Conservation (phyloP, 2,329 filamentous ascomycete genomes). For the Penicillium sp. region DNA sequence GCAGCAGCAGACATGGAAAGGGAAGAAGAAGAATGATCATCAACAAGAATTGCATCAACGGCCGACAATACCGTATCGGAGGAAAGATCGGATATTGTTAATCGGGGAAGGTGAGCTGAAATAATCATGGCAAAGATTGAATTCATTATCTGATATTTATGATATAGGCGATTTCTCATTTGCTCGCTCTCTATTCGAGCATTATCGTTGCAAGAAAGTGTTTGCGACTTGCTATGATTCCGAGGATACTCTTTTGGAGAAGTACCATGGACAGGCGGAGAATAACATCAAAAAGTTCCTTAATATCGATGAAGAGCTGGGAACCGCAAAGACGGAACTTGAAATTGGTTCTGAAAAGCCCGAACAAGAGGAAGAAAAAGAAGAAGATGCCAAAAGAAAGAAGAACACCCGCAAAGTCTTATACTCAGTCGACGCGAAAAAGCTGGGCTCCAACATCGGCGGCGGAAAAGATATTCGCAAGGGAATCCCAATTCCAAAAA, state of each 20-base stretch:
- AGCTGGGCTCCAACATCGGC: constrained; percentile 33
- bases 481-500: constrained; percentile 32
- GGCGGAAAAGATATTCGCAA: constrained; percentile 44
- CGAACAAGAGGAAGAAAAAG: background rate
- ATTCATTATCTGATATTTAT: background rate
- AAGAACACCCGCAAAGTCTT: constrained; percentile 28
- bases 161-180: constrained; percentile 46
- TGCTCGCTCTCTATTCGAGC: constrained; percentile 38
- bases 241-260: constrained; percentile 53
- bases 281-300: constrained; percentile 52
- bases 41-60: constrained; percentile 16
- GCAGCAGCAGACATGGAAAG: constrained; percentile 4
- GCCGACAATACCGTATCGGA: constrained; percentile 38
- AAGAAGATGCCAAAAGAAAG: background rate
- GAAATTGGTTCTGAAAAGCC: background rate
- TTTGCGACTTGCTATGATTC: constrained; percentile 46
- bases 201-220: constrained; percentile 39
- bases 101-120: constrained; percentile 41
- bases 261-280: constrained; percentile 66
- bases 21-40: constrained; percentile 5
- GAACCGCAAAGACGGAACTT: background rate
- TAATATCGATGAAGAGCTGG: background rate
- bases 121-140: background rate
- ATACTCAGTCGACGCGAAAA: constrained; percentile 42
- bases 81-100: constrained; percentile 39